Evolutionary conservation across 1,139 yeast species (phyloP).

Genomic region (Debaryomyces robertsiae): DNA sequence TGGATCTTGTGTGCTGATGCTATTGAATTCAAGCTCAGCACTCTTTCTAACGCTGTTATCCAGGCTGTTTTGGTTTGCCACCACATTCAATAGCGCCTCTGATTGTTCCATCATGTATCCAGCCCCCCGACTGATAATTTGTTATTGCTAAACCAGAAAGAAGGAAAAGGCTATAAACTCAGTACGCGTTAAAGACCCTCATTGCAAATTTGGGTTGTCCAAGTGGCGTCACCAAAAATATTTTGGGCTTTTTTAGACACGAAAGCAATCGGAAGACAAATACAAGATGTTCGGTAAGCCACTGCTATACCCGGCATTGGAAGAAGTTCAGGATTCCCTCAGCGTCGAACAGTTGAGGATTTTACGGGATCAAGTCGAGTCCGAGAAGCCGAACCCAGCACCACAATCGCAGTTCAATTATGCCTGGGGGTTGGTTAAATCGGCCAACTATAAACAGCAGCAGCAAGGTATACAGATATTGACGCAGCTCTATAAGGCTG

Average conservation of each 20-base stretch:
- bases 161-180: neutral
- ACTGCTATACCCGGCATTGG: slow-evolving; percentile 39
- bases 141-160: neutral
- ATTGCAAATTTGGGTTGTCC: neutral
- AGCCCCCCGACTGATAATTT: neutral
- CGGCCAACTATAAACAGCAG: slow-evolving; percentile 61
- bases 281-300: slow-evolving; percentile 14
- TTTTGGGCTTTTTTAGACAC: neutral
- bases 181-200: slow-evolving; percentile 6
- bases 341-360: slow-evolving; percentile 74
- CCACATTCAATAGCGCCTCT: slow-evolving; percentile 18
- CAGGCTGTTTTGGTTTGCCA: slow-evolving; percentile 37
- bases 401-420: slow-evolving; percentile 88
- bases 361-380: slow-evolving; percentile 72
- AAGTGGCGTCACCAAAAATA: slow-evolving; percentile 5
- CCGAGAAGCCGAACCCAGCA: slow-evolving; percentile 79
- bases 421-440: slow-evolving; percentile 93
- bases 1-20: slow-evolving; percentile 33
- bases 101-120: slow-evolving; percentile 7
- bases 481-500: slow-evolving; percentile 72
- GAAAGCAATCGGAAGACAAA: neutral
- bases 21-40: slow-evolving; percentile 40
- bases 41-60: slow-evolving; percentile 37
- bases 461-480: slow-evolving; percentile 77
- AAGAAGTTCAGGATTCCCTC: slow-evolving; percentile 57